phyloP scores from a whole-genome alignment of 169 alveolate species.

The Cryptosporidium ryanae region DNA sequence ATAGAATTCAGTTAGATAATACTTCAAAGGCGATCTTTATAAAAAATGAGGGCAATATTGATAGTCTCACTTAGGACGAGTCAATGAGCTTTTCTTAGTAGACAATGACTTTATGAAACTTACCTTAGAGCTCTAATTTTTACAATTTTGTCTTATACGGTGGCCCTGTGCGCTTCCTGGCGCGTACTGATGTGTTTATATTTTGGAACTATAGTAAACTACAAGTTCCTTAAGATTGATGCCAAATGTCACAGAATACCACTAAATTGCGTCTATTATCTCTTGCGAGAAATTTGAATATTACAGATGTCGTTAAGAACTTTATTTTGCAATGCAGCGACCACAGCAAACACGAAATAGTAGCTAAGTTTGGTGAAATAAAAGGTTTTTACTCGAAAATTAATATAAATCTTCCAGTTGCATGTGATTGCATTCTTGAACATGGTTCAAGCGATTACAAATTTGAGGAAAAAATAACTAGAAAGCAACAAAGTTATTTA shows the following conservation, averaged over 20 bases:
- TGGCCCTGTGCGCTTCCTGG: background rate
- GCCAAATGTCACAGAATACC: conserved; percentile 75
- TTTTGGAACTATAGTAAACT: background rate
- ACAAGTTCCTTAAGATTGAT: conserved; percentile 62
- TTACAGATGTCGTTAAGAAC: conserved; percentile 27
- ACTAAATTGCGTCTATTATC: conserved; percentile 67
- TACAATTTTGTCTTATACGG: background rate
- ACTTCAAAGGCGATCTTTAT: background rate
- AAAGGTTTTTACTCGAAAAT: conserved; percentile 54
- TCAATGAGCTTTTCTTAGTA: background rate
- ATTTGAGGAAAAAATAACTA: conserved; percentile 48
- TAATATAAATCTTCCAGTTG: conserved; percentile 55
- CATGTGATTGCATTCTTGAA: conserved; percentile 70
- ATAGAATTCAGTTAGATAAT: conserved; percentile 83
- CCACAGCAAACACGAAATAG: conserved; percentile 30
- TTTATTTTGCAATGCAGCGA: conserved; percentile 49
- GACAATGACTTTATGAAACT: background rate
- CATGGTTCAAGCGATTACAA: conserved; percentile 71
- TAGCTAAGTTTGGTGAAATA: conserved; percentile 71
- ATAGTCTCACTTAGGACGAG: background rate
- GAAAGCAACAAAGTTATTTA: conserved; percentile 64
- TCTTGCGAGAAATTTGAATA: conserved; percentile 36
- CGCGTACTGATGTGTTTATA: no score
- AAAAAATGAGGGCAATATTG: background rate
- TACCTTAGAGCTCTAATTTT: background rate